Base-by-base conservation (phyloP, 2,329 filamentous ascomycete species). In the Botrytis hyacinthi region DNA sequence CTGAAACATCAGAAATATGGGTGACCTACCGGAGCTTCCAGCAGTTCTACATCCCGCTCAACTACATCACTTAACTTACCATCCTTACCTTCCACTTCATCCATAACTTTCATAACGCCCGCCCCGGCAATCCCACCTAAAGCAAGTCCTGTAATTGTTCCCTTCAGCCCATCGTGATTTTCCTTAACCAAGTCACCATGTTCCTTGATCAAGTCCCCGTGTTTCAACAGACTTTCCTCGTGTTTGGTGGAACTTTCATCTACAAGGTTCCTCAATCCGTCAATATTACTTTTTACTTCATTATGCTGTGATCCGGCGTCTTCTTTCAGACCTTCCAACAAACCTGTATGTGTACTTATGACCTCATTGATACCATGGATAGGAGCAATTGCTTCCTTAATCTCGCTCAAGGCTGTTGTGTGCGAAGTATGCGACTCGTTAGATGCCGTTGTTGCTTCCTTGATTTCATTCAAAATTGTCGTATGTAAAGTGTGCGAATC, bases 161-260 rank as follows among this genome's bases (percentile, higher is more conserved):
- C 73, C 61, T 77, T 78, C 5, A 76, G 76, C 16, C 76, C 73
- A 22, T 76, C 72, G 35, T 79, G 78, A 8, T 79, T 74, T 26
- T 77, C 76, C 42, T 75, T 80, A 7, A 79, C 74, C 0, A 77
- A 35, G 9, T 67, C 73, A 6, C 74, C 70, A 51, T 78, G 75
- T 6, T 68, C 74, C 18, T 63, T 74, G 26, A 78, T 71, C 20
- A 57, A 69, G 10, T 75, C 77, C 3, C 75, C 70, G 70, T 78
- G 77, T 32, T 32, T 57, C 4, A 12, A 32, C 22, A 69, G n/a
- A 14, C 76, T 79, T 26, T 79, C 48, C 48, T 71, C 44, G 60
- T 78, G 78, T 42, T 71, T 63, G 7, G 3, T 48, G 7, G 32
- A 71, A 14, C 75, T 78, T 37, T 70, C 78, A 46, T 75, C 75